These are phyloP conservation scores for Lolium multiflorum DNA, from an alignment of 176 grass and related monocot genomes.

Conservation along the genomic window DNA sequence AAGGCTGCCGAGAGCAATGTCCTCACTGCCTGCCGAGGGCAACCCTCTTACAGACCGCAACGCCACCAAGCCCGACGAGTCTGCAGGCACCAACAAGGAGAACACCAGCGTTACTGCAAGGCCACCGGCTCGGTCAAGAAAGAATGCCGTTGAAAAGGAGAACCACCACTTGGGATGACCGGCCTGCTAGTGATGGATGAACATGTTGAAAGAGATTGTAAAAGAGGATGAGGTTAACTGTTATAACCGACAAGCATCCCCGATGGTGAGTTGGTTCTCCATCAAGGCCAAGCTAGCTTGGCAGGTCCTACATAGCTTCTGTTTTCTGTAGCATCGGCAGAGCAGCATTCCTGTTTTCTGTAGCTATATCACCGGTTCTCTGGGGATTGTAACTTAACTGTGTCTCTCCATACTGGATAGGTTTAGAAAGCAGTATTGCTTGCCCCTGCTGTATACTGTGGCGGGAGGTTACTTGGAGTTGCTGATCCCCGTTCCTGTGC, in stretches of 20 bases:
- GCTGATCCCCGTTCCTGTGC: conserved; percentile 35
- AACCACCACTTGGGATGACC: conserved; percentile 17
- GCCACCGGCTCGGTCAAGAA: neutral
- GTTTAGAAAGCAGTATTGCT: conserved; percentile 39
- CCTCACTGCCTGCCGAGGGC: conserved; percentile 39
- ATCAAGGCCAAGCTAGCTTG: conserved; percentile 11
- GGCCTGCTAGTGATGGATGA: conserved; percentile 9
- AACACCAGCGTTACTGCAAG: conserved; percentile 1
- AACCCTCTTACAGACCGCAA: conserved; percentile 76
- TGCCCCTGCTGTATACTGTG: conserved; percentile 36
- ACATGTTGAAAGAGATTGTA: neutral
- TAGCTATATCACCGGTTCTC: neutral
- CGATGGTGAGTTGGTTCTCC: neutral
- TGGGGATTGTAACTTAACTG: neutral
- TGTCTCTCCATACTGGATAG: conserved; percentile 29
- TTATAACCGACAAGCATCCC: neutral
- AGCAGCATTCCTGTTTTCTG: neutral
- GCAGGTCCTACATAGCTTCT: neutral
- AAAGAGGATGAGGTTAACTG: neutral
- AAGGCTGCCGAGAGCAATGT: conserved; percentile 84
- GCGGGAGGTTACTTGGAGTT: conserved; percentile 41
- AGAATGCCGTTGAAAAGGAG: conserved; percentile 23
- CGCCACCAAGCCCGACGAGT: conserved; percentile 52
- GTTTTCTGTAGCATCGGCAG: neutral
- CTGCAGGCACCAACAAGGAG: conserved; percentile 54